These are phyloP conservation scores for Termitomyces sp. DNA, from an alignment of 768 basidiomycete species.

Conservation along the genomic window DNA sequence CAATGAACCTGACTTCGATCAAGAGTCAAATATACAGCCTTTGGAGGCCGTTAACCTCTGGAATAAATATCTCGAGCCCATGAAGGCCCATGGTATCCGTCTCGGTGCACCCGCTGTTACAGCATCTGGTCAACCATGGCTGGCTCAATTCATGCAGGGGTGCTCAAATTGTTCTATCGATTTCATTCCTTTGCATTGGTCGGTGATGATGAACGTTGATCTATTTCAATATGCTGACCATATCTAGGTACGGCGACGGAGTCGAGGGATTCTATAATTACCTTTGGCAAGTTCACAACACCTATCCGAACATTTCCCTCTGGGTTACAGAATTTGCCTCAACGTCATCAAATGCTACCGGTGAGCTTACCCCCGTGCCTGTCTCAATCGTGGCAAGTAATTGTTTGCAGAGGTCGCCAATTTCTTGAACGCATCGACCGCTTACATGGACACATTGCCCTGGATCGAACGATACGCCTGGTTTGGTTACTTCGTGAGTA, in stretches of 20 bases:
- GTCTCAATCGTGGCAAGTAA: neutral
- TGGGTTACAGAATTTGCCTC: constrained; percentile 69
- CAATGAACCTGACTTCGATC: constrained; percentile 52
- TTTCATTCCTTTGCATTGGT: constrained; percentile 50
- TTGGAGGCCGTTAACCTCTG: constrained; percentile 48
- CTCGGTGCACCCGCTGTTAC: constrained; percentile 60
- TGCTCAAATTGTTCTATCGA: constrained; percentile 49
- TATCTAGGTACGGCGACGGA: constrained; percentile 53
- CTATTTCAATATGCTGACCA: constrained; percentile 24
- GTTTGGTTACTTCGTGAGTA: constrained; percentile 53
- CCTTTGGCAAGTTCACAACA: constrained; percentile 46
- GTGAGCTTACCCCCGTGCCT: constrained; percentile 17
- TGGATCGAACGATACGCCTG: constrained; percentile 64
- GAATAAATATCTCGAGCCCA: constrained; percentile 53
- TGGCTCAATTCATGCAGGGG: constrained; percentile 46
- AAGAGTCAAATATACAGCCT: constrained; percentile 43
- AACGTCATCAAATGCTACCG: constrained; percentile 41
- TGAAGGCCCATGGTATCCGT: constrained; percentile 43
- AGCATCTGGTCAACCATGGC: constrained; percentile 52
- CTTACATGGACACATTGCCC: constrained; percentile 49
- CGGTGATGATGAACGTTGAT: constrained; percentile 12
- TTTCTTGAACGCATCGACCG: constrained; percentile 57
- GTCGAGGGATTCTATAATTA: constrained; percentile 51
- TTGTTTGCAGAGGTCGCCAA: constrained; percentile 36
- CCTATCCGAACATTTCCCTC: constrained; percentile 46